Conservation (phyloP, 306 rosid species). For the Ormosia semicastrata region DNA sequence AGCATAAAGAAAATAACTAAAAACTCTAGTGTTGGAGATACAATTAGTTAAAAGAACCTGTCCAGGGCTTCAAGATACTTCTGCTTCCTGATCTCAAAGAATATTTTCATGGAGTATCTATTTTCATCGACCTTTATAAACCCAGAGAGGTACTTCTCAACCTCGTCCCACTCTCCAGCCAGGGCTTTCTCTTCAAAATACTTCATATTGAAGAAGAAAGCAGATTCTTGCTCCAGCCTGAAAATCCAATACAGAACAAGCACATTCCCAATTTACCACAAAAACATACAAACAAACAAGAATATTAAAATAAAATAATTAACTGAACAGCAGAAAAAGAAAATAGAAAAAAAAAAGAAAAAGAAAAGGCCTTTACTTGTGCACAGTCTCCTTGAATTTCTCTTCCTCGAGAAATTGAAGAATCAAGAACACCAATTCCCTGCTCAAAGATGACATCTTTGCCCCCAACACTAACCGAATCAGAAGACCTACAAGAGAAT, state of each 20-base stretch:
- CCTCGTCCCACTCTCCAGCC: slow-evolving; percentile 74
- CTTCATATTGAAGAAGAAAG: slow-evolving; percentile 63
- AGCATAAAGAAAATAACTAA: background rate
- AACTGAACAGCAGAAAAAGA: background rate
- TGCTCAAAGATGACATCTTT: slow-evolving; percentile 55
- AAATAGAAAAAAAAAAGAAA: background rate
- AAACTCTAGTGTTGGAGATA: background rate
- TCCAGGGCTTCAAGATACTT: slow-evolving; percentile 77
- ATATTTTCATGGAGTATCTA: slow-evolving; percentile 63
- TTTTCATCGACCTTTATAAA: slow-evolving; percentile 66
- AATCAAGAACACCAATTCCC: slow-evolving; percentile 65
- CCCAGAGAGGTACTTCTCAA: slow-evolving; percentile 62
- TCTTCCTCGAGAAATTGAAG: slow-evolving; percentile 72
- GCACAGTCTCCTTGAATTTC: slow-evolving; percentile 56
- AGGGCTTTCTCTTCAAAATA: slow-evolving; percentile 65
- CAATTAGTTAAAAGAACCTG: slow-evolving; percentile 30
- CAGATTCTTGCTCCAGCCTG: slow-evolving; percentile 68
- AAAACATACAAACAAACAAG: background rate
- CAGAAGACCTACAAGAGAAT: background rate
- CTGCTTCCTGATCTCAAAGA: slow-evolving; percentile 69
- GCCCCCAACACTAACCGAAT: background rate
- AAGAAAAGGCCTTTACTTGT: slow-evolving; percentile 37
- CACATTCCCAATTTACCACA: background rate
- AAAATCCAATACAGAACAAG: background rate
- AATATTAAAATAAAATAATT: too few species aligned